These are phyloP conservation scores for Petunia hybrid DNA, from an alignment of 305 asterid genomes.

Conservation along the genomic window DNA sequence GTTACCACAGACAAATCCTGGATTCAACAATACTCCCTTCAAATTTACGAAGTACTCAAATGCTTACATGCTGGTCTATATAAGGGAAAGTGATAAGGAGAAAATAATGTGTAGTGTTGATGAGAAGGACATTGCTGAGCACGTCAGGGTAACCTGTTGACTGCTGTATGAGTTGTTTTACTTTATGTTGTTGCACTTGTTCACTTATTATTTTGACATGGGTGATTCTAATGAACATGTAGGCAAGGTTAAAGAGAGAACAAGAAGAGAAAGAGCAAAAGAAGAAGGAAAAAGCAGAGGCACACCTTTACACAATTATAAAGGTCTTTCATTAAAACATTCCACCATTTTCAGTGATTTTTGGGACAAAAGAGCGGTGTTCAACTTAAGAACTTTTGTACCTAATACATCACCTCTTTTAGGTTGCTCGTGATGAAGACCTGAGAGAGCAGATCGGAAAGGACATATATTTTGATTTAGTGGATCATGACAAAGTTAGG, in stretches of 20 bases:
- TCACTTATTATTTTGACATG: neutral
- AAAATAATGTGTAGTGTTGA: constrained; percentile 63
- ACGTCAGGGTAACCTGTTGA: constrained; percentile 32
- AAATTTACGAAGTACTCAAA: constrained; percentile 65
- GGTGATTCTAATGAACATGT: constrained; percentile 33
- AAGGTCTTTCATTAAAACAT: constrained; percentile 47
- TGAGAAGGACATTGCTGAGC: constrained; percentile 34
- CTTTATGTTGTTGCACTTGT: neutral
- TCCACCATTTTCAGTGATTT: neutral
- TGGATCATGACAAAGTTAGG: constrained; percentile 63
- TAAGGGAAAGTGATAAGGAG: constrained; percentile 71
- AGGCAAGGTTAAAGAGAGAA: constrained; percentile 63
- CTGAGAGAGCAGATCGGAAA: constrained; percentile 59
- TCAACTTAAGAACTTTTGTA: neutral
- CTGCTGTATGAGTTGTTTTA: neutral
- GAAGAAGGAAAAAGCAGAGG: constrained; percentile 64
- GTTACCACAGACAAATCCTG: constrained; percentile 59
- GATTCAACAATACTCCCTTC: constrained; percentile 53
- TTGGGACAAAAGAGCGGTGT: constrained; percentile 11
- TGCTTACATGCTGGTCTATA: constrained; percentile 77
- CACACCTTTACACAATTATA: constrained; percentile 56
- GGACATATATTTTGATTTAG: constrained; percentile 59
- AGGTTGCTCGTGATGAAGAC: constrained; percentile 69
- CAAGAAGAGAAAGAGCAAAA: constrained; percentile 59
- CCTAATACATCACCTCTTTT: constrained; percentile 31